A percentile compares a stretch with the other conserved stretches of the same genome.
Evolutionary conservation across 768 basidiomycete species (phyloP).

Genomic region (Cantharellus cinnabarinus): DNA sequence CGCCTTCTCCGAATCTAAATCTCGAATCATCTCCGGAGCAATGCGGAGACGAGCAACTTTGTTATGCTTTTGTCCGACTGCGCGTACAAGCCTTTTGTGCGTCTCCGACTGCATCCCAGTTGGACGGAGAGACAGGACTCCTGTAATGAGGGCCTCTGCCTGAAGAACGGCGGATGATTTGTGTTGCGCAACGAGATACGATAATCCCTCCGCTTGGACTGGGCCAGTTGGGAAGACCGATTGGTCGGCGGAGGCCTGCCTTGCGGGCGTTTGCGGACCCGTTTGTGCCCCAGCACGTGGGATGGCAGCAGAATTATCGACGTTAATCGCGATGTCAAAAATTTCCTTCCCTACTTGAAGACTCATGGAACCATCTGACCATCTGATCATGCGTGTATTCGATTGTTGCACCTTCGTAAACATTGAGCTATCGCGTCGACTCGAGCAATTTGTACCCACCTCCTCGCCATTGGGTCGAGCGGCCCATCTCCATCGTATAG

Average conservation of each 20-base stretch:
- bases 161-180: constrained; percentile 74
- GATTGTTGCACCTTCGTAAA: constrained; percentile 51
- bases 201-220: constrained; percentile 37
- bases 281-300: constrained; percentile 19
- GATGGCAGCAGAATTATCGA: constrained; percentile 54
- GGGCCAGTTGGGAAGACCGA: constrained; percentile 12
- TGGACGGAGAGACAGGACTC: constrained; percentile 65
- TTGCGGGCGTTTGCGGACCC: background rate
- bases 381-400: constrained; percentile 77
- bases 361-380: constrained; percentile 89
- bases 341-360: constrained; percentile 84
- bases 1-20: constrained; percentile 15
- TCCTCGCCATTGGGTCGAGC: constrained; percentile 55
- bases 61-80: constrained; percentile 69
- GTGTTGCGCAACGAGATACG: constrained; percentile 79
- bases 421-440: background rate
- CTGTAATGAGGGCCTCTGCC: constrained; percentile 63
- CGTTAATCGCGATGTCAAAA: constrained; percentile 68
- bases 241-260: constrained; percentile 12
- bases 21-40: constrained; percentile 55
- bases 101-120: constrained; percentile 82
- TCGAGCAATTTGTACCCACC: constrained; percentile 28
- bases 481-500: constrained; percentile 87
- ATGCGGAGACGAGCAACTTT: constrained; percentile 62
- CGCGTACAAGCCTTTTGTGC: constrained; percentile 71